These are phyloP conservation scores for Chaetomiaceae sp. DNA, from an alignment of 2,329 filamentous ascomycete species.

Conservation along the genomic window DNA sequence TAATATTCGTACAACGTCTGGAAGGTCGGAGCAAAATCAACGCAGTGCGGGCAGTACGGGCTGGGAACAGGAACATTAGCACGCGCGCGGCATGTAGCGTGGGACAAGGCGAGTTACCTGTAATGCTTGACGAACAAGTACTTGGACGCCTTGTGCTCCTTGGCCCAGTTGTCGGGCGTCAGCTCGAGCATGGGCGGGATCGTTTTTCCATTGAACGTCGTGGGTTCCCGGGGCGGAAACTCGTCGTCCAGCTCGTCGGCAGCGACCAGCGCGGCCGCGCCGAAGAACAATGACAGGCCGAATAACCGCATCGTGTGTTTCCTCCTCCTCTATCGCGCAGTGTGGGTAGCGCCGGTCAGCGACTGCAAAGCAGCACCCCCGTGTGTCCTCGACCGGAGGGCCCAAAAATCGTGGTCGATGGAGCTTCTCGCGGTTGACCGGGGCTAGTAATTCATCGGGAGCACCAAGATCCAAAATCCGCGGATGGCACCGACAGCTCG, in stretches of 20 bases:
- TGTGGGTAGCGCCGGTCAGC: neutral
- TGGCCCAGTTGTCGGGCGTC: conserved; percentile 52
- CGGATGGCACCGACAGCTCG: conserved; percentile 8
- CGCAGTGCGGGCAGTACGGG: conserved; percentile 67
- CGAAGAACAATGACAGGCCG: conserved; percentile 41
- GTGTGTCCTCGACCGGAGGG: neutral
- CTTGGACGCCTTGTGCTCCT: conserved; percentile 49
- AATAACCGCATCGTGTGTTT: conserved; percentile 15
- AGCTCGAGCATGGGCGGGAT: conserved; percentile 63
- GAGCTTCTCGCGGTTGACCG: conserved; percentile 1
- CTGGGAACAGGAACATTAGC: conserved; percentile 37
- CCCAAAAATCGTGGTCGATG: neutral
- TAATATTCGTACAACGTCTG: conserved; percentile 96
- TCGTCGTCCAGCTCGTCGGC: conserved; percentile 32
- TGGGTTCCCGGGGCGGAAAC: conserved; percentile 39
- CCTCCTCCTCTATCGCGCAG: neutral
- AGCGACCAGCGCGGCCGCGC: conserved; percentile 40
- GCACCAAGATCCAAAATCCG: neutral
- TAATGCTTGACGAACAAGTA: conserved; percentile 59
- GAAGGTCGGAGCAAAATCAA: conserved; percentile 73
- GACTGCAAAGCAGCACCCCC: neutral
- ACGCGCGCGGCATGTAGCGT: conserved; percentile 7
- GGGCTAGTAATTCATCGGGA: conserved; percentile 14
- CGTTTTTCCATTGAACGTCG: conserved; percentile 60
- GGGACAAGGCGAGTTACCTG: conserved; percentile 46